Conservation (phyloP, 257 asterid species). For the Prunella vulgaris region DNA sequence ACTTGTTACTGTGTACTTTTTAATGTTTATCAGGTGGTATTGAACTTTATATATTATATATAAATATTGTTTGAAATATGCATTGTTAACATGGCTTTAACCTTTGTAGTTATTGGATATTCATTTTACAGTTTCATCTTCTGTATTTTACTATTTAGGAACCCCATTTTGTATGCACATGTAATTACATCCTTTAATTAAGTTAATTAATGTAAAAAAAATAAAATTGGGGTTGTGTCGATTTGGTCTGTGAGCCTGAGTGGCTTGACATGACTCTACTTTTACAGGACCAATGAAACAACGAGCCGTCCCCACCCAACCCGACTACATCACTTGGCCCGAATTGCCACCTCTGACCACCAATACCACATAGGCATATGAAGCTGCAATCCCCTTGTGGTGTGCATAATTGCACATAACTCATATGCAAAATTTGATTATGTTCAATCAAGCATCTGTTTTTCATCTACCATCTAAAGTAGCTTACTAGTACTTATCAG, state of each 20-base stretch:
- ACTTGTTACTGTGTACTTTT: background rate
- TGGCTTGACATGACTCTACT: too few relatives aligned
- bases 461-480: conserved; percentile 18
- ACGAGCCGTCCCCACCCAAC: too few relatives aligned
- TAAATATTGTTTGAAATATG: background rate
- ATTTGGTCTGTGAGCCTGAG: too few relatives aligned
- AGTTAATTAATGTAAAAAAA: background rate
- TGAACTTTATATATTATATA: background rate
- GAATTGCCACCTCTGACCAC: background rate
- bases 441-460: conserved; percentile 14
- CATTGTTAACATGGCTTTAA: background rate
- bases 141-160: background rate
- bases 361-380: background rate
- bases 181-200: background rate
- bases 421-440: background rate
- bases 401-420: background rate
- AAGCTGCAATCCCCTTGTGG: background rate
- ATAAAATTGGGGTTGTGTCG: too few relatives aligned
- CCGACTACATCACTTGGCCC: too few relatives aligned
- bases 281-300: too few relatives aligned
- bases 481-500: conserved; percentile 7
- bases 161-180: background rate
- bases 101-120: background rate
- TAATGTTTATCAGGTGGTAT: background rate
- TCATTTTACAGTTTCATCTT: background rate